Percentiles rank a stretch among this genome's conserved stretches.
Evolutionary conservation across 306 rosid species (phyloP).

Genomic region (Quercus bicolor): DNA sequence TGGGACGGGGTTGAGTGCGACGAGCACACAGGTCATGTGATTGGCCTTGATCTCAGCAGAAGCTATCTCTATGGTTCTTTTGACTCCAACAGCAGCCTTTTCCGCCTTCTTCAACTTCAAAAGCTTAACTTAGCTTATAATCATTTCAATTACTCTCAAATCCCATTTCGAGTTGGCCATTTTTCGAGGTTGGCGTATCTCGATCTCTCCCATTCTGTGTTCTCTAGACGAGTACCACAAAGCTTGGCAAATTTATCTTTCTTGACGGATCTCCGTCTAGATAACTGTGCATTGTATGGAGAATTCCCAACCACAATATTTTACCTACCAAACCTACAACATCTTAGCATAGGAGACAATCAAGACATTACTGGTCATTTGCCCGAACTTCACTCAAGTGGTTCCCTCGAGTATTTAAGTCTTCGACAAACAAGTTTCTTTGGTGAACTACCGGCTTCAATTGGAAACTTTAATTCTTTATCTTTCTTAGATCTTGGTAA

Average conservation of each 20-base stretch:
- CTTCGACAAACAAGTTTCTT: slow-evolving; percentile 4
- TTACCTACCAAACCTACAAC: slow-evolving; percentile 20
- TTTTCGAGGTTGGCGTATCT: no score
- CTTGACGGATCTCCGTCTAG: background rate
- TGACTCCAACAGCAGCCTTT: no score
- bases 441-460: slow-evolving; percentile 21
- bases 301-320: slow-evolving; percentile 29
- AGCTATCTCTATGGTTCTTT: no score
- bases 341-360: background rate
- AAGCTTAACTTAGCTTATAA: no score
- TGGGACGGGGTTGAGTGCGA: no score
- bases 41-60: no score
- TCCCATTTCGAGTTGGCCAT: no score
- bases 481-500: background rate
- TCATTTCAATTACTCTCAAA: no score
- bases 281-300: slow-evolving; percentile 6
- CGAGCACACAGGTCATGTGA: no score
- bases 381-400: slow-evolving; percentile 23
- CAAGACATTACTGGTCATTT: slow-evolving; percentile 22
- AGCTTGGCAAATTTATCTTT: slow-evolving; percentile 15
- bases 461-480: slow-evolving; percentile 5
- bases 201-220: no score
- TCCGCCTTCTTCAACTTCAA: no score
- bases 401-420: background rate
- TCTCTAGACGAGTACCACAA: no score